These are phyloP conservation scores for Candida alai DNA, from an alignment of 805 yeast genomes.

Conservation along the genomic window DNA sequence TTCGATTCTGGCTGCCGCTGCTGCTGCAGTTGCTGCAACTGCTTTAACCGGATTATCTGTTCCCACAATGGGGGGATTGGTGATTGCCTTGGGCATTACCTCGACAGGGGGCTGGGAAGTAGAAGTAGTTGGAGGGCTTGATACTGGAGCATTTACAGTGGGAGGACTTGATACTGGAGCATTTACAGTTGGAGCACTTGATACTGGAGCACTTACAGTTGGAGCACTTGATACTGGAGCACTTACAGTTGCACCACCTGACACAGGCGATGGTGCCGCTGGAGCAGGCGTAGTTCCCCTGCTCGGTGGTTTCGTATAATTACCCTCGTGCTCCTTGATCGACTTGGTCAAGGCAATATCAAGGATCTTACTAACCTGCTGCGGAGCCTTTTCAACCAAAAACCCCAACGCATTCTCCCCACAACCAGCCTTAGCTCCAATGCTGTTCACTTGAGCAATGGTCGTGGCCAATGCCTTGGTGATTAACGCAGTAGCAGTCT, in stretches of 20 bases:
- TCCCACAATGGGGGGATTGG: constrained; percentile 1
- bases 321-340: constrained; percentile 44
- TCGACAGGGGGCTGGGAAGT: background rate
- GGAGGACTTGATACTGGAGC: constrained; percentile 1
- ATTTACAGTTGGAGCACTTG: background rate
- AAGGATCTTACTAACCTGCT: constrained; percentile 71
- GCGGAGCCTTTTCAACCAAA: constrained; percentile 76
- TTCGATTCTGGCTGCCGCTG: constrained; percentile 4
- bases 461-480: constrained; percentile 93
- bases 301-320: constrained; percentile 17
- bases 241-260: background rate
- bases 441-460: constrained; percentile 83
- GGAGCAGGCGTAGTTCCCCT: constrained; percentile 21
- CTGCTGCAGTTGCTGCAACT: constrained; percentile 4
- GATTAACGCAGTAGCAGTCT: constrained; percentile 75
- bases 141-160: background rate
- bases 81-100: background rate
- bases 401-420: constrained; percentile 75
- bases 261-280: constrained; percentile 3
- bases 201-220: background rate
- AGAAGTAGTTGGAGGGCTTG: constrained; percentile 1
- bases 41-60: constrained; percentile 4
- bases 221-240: constrained; percentile 3
- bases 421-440: constrained; percentile 81
- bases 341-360: constrained; percentile 81